Conservation (phyloP, 2,329 filamentous ascomycete species). For the Colletotrichum caudatum region DNA sequence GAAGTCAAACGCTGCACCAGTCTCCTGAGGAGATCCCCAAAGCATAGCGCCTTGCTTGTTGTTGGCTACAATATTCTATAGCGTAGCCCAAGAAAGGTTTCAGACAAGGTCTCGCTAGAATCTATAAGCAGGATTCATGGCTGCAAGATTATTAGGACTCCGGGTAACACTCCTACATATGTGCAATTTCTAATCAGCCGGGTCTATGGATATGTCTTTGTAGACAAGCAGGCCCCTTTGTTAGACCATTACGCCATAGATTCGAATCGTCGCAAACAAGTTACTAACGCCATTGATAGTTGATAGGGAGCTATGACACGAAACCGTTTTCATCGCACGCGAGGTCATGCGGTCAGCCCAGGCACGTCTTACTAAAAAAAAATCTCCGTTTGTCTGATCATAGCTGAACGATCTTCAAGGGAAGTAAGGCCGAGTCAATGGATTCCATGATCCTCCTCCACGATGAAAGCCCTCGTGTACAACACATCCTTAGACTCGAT, state of each 20-base stretch:
- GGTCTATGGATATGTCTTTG: neutral
- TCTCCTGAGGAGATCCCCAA: slow-evolving; percentile 30
- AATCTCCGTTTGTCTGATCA: neutral
- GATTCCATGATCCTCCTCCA: neutral
- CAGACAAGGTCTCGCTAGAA: neutral
- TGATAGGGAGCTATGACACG: neutral
- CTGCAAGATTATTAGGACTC: neutral
- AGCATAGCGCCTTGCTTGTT: slow-evolving; percentile 32
- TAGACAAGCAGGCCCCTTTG: too few relatives aligned
- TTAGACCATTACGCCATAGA: neutral
- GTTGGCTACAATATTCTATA: neutral
- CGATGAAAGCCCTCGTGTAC: neutral
- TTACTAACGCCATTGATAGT: neutral
- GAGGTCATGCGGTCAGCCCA: slow-evolving; percentile 5
- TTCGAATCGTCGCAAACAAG: neutral
- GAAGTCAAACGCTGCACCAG: slow-evolving; percentile 40
- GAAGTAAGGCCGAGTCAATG: neutral
- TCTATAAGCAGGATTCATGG: neutral
- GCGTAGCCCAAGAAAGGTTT: neutral
- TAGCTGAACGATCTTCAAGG: slow-evolving; percentile 16
- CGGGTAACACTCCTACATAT: neutral
- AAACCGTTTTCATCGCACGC: neutral
- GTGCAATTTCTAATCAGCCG: neutral
- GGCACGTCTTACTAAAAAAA: neutral
- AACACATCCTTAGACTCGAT: neutral